These are phyloP conservation scores for Aspergillus pseudoviridinutans DNA, from an alignment of 2,329 filamentous ascomycete genomes.

Conservation along the genomic window DNA sequence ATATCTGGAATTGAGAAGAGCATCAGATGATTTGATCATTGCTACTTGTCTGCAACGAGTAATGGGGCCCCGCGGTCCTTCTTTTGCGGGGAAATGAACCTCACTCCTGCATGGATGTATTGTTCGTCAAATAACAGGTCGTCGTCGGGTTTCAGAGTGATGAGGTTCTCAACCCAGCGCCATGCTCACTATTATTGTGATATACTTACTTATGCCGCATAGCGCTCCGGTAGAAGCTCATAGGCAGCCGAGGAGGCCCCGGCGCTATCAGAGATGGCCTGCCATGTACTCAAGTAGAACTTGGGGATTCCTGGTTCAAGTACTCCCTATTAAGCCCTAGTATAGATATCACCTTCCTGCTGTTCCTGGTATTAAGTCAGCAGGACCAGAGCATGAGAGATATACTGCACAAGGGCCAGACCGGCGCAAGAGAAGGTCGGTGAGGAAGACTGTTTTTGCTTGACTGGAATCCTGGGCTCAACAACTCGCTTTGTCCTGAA, in stretches of 20 bases:
- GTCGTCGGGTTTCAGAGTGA: background rate
- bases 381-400: background rate
- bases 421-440: background rate
- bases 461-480: background rate
- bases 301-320: too few species aligned
- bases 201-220: background rate
- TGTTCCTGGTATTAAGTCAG: background rate
- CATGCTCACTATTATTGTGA: background rate
- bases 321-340: too few species aligned
- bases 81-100: background rate
- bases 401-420: background rate
- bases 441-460: background rate
- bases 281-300: background rate
- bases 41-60: background rate
- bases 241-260: background rate
- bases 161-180: background rate
- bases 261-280: background rate
- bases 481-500: background rate
- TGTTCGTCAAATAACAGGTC: background rate
- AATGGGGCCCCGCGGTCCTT: background rate
- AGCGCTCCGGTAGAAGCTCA: too few species aligned
- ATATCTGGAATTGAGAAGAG: background rate
- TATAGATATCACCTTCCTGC: background rate
- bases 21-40: background rate
- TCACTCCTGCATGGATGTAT: background rate